phyloP scores from a whole-genome alignment of 805 yeast species.

The Zygosaccharomyces bailii region DNA sequence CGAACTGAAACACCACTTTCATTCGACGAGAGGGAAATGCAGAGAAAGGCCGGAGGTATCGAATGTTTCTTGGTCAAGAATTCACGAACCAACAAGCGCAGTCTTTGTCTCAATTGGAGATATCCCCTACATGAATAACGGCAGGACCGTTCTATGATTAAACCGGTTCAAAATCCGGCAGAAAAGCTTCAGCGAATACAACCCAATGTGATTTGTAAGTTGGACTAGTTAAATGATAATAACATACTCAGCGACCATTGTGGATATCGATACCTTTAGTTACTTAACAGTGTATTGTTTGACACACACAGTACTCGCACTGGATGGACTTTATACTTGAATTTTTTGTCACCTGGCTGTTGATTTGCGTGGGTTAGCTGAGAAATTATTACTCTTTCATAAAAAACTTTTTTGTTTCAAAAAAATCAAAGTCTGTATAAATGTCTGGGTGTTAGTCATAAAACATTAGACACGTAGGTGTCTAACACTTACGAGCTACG shows the following conservation, averaged over 20 bases:
- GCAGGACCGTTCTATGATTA: not conserved
- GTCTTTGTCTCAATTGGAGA: constrained; percentile 30
- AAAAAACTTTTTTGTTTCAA: not conserved
- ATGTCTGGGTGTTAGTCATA: constrained; percentile 5
- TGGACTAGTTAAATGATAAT: not conserved
- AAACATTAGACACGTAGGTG: too few relatives aligned
- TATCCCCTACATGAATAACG: constrained; percentile 30
- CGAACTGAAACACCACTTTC: constrained; percentile 41
- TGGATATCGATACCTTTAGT: constrained; percentile 19
- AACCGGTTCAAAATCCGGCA: constrained; percentile 1
- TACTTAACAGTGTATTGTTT: too few relatives aligned
- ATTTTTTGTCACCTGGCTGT: not conserved
- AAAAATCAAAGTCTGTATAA: not conserved
- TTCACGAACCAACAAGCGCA: constrained; percentile 20
- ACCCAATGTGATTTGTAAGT: constrained; percentile 28
- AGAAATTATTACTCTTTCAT: not conserved
- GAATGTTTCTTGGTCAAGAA: constrained; percentile 15
- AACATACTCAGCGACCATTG: constrained; percentile 41
- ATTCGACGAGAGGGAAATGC: constrained; percentile 40
- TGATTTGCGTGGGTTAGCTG: constrained; percentile 3
- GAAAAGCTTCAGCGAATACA: constrained; percentile 6
- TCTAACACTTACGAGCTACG: too few relatives aligned
- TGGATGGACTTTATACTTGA: constrained; percentile 3
- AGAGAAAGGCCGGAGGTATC: constrained; percentile 33
- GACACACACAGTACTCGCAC: too few relatives aligned